These are phyloP conservation scores for Lonicera japonica DNA, from an alignment of 129 eudicot species.

Conservation along the genomic window DNA sequence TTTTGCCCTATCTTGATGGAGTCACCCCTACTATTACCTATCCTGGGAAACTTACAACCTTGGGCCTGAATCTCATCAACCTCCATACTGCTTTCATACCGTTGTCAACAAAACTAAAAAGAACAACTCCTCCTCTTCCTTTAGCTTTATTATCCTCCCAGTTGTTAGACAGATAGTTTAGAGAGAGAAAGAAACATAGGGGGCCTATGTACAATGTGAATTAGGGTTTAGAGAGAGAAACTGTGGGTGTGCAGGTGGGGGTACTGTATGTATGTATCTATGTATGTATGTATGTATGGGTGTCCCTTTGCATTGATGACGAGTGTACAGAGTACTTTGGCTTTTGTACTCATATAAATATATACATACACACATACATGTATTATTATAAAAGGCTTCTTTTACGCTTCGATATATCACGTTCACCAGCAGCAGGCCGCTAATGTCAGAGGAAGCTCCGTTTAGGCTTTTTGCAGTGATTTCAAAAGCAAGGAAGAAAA, in stretches of 20 bases:
- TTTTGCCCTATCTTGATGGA: constrained; percentile 18
- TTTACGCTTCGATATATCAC: constrained; percentile 14
- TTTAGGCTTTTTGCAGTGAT: constrained; percentile 32
- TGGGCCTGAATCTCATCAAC: constrained; percentile 64
- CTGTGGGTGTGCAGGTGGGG: constrained; percentile 19
- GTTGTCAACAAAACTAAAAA: constrained; percentile 10
- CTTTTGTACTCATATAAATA: constrained; percentile 19
- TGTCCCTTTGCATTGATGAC: constrained; percentile 71
- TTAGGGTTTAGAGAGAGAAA: constrained; percentile 12
- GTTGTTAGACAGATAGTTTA: constrained; percentile 15
- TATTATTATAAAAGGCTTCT: too few relatives aligned
- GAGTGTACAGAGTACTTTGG: constrained; percentile 37
- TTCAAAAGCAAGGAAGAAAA: constrained; percentile 36
- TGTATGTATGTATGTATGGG: too few relatives aligned
- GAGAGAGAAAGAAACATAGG: constrained; percentile 12
- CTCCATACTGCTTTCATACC: constrained; percentile 78
- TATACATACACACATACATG: too few relatives aligned
- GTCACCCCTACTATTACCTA: constrained; percentile 17
- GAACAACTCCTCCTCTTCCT: constrained; percentile 17
- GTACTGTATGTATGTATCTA: too few relatives aligned
- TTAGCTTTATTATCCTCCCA: constrained; percentile 17
- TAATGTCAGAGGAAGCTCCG: constrained; percentile 7
- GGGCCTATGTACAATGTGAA: constrained; percentile 5
- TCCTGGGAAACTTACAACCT: constrained; percentile 47
- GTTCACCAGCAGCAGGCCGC: constrained; percentile 19